A percentile compares a stretch with the other conserved stretches of the same genome.
phyloP scores from a whole-genome alignment of 2,329 filamentous ascomycete genomes.

The Elsinoe ampelina region DNA sequence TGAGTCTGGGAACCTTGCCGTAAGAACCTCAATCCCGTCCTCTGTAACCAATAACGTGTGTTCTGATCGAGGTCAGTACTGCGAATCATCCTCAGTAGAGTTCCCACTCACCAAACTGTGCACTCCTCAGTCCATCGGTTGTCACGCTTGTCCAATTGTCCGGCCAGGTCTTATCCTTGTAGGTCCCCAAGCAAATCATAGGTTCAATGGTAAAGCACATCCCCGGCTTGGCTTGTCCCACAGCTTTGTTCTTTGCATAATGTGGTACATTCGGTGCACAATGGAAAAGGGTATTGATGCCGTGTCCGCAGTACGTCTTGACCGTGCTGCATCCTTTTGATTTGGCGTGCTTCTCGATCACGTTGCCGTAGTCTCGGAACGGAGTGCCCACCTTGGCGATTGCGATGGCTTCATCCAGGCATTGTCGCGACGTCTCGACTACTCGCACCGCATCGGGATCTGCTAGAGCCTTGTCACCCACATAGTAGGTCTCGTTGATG shows the following conservation, averaged over 20 bases:
- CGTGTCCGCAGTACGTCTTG: constrained; percentile 92
- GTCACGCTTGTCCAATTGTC: constrained; percentile 98
- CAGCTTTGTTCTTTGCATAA: constrained; percentile 97
- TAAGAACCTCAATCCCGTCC: constrained; percentile 71
- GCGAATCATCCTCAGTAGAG: background rate
- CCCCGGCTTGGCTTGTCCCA: constrained; percentile 84
- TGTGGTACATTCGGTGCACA: constrained; percentile 89
- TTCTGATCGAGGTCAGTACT: constrained; percentile 39
- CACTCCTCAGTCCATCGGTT: constrained; percentile 76
- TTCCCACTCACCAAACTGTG: constrained; percentile 67
- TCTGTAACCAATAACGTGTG: constrained; percentile 79
- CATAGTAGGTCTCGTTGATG: constrained; percentile 97
- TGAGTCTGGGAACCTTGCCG: constrained; percentile 61
- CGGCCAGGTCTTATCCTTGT: constrained; percentile 91
- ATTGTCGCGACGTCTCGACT: constrained; percentile 82
- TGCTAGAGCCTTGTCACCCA: constrained; percentile 75
- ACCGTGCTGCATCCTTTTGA: constrained; percentile 77
- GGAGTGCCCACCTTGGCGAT: constrained; percentile 86
- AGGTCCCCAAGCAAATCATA: constrained; percentile 89
- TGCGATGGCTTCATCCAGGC: constrained; percentile 81
- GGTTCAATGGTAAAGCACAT: constrained; percentile 99
- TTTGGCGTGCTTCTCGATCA: constrained; percentile 94
- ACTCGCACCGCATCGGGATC: constrained; percentile 83
- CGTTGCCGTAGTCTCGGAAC: constrained; percentile 86
- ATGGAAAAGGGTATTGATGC: constrained; percentile 90